Conservation (phyloP, 2,329 filamentous ascomycete species). For the Trichoderma sp. region DNA sequence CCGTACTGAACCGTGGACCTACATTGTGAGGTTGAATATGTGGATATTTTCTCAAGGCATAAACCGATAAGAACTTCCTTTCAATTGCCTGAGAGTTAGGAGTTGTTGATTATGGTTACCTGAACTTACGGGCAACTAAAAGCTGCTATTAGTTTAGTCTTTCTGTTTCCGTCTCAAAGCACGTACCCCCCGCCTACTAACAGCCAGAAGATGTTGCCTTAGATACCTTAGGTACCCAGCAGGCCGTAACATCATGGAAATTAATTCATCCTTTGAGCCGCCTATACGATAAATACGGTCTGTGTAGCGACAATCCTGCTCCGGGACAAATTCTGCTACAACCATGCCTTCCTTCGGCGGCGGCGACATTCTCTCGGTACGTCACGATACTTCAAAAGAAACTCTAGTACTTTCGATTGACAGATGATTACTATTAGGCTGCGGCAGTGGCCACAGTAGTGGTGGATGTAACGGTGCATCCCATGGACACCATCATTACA, state of each 20-base stretch:
- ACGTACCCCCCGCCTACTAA: background rate
- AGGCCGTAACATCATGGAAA: background rate
- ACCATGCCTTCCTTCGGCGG: background rate
- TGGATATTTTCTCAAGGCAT: background rate
- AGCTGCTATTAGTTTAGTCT: background rate
- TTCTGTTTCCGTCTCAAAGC: background rate
- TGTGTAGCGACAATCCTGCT: background rate
- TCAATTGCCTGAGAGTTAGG: background rate
- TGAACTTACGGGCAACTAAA: background rate
- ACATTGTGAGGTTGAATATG: background rate
- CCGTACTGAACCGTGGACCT: background rate
- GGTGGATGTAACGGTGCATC: background rate
- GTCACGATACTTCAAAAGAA: background rate
- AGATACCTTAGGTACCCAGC: background rate
- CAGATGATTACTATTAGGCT: background rate
- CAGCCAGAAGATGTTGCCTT: background rate
- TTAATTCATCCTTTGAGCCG: background rate
- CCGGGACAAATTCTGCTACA: background rate
- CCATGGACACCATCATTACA: background rate
- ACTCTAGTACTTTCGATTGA: background rate
- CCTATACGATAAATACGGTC: background rate
- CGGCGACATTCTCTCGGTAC: background rate
- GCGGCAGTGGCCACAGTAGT: background rate
- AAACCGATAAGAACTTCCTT: background rate
- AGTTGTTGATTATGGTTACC: background rate